Conservation (phyloP, 2,329 filamentous ascomycete species). For the Metarhizium robertsii region DNA sequence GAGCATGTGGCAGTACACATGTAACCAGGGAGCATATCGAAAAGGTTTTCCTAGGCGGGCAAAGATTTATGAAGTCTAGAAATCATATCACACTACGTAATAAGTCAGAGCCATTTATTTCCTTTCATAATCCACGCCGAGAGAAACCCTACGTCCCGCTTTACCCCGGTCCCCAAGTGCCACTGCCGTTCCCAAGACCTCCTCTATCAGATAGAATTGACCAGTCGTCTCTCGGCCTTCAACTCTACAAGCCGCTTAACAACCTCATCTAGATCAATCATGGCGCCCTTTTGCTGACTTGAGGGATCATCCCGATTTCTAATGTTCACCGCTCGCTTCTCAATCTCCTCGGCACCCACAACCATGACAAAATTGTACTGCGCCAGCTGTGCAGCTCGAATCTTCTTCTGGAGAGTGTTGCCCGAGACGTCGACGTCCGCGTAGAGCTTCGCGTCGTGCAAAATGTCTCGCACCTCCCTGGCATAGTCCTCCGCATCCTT, state of each 20-base stretch:
- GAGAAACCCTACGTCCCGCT: too few species aligned
- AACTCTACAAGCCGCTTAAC: neutral
- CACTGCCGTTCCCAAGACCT: neutral
- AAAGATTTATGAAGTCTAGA: too few species aligned
- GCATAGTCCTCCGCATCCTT: neutral
- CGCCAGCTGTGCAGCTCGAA: neutral
- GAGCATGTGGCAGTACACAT: too few species aligned
- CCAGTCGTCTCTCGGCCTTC: neutral
- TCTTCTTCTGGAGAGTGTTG: neutral
- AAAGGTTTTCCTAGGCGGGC: too few species aligned
- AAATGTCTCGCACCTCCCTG: neutral
- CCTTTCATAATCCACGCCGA: too few species aligned
- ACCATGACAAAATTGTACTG: slow-evolving; percentile 1
- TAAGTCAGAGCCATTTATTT: too few species aligned
- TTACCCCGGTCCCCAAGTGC: too few species aligned
- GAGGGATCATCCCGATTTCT: neutral
- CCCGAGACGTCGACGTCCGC: neutral
- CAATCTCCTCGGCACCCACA: neutral
- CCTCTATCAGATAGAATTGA: neutral
- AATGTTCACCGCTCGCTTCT: neutral
- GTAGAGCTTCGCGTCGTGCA: neutral
- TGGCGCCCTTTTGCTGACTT: neutral
- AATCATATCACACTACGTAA: too few species aligned
- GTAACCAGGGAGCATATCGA: too few species aligned
- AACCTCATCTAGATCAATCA: neutral